A percentile compares a stretch with the other conserved stretches of the same genome.
Evolutionary conservation across 73 alveolate species (phyloP).

Genomic region (Stentor roeselii): DNA sequence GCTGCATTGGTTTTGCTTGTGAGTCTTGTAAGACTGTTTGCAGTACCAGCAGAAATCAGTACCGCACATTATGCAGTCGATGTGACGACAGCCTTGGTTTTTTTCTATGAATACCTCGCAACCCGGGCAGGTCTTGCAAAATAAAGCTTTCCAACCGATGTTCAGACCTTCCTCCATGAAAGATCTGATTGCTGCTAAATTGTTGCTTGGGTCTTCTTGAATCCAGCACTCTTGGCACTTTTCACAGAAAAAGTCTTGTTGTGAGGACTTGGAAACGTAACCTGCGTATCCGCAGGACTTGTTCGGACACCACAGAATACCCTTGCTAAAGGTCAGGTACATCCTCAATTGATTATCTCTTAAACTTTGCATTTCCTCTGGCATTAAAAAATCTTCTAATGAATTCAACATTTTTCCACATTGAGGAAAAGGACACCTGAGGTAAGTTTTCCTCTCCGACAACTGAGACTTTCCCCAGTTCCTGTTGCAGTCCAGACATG

Average conservation of each 20-base stretch:
- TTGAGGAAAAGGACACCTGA: conserved; percentile 15
- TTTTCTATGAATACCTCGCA: conserved; percentile 15
- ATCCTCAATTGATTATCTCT: neutral
- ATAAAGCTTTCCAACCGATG: neutral
- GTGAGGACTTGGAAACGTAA: neutral
- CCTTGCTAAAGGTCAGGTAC: neutral
- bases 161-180: neutral
- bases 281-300: neutral
- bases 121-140: conserved; percentile 17
- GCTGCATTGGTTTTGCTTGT: conserved; percentile 1
- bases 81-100: conserved; percentile 13
- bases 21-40: neutral
- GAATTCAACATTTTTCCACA: neutral
- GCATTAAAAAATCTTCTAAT: neutral
- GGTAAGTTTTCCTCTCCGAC: neutral
- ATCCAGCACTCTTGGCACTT: conserved; percentile 19
- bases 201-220: neutral
- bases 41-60: conserved; percentile 3
- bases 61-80: conserved; percentile 17
- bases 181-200: neutral
- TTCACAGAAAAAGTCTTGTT: conserved; percentile 9
- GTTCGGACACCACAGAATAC: neutral
- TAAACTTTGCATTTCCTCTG: neutral
- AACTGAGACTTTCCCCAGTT: conserved; percentile 14
- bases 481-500: conserved; percentile 15